A percentile compares a stretch with the other conserved stretches of the same genome.
phyloP scores from a whole-genome alignment of 2,329 filamentous ascomycete genomes.

The Zymoseptoria brevis region DNA sequence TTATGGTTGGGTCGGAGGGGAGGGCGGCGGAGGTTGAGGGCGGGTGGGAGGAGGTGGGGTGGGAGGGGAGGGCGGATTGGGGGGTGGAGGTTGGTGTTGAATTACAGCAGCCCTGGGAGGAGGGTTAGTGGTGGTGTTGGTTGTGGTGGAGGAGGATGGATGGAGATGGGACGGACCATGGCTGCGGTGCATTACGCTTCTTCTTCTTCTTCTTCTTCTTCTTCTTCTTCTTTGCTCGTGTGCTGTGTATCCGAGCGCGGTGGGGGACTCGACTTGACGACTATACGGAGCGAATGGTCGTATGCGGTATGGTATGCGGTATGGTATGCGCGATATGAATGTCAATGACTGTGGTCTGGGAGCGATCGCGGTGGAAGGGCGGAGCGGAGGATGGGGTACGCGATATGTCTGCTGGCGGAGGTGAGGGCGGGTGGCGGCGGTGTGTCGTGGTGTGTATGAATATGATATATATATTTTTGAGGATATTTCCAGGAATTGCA shows the following conservation, averaged over 20 bases:
- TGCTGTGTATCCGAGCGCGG: not conserved
- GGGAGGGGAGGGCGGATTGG: not conserved
- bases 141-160: not conserved
- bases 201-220: not conserved
- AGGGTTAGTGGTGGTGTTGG: not conserved
- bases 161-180: conserved; percentile 1
- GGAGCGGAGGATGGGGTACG: not conserved
- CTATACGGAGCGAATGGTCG: not conserved
- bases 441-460: not conserved
- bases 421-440: not conserved
- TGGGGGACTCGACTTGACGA: not conserved
- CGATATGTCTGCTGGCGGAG: not conserved
- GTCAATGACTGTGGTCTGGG: not conserved
- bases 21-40: not conserved
- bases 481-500: not conserved
- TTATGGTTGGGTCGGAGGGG: not conserved
- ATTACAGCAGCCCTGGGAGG: conserved; percentile 2
- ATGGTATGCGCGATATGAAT: not conserved
- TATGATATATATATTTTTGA: not conserved
- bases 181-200: conserved; percentile 5
- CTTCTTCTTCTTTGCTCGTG: not conserved
- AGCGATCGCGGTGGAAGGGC: not conserved
- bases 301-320: not conserved
- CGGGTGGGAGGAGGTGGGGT: not conserved
- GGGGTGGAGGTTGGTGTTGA: not conserved